These are phyloP conservation scores for Penstemon newberryi DNA, from an alignment of 257 asterid species.

Conservation along the genomic window DNA sequence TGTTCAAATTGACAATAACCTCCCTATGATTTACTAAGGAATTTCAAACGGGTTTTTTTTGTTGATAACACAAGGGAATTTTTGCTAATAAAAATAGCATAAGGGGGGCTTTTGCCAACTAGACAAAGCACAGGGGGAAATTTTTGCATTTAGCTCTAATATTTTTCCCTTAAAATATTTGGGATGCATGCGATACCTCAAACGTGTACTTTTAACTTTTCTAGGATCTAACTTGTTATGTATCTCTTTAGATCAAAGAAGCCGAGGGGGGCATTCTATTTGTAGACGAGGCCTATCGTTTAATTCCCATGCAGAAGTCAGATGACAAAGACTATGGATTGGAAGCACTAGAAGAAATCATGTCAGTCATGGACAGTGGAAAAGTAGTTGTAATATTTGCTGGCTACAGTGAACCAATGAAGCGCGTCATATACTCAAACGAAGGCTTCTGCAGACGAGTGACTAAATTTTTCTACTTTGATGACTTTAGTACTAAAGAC, in stretches of 20 bases:
- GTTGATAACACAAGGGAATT: no score
- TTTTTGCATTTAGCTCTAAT: not conserved
- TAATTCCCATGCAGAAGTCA: constrained; percentile 55
- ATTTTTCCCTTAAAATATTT: not conserved
- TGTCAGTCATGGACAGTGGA: constrained; percentile 94
- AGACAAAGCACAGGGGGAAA: no score
- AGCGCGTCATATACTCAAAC: constrained; percentile 75
- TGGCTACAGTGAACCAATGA: constrained; percentile 96
- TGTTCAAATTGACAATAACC: no score
- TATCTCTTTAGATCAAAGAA: constrained; percentile 49
- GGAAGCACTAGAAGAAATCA: constrained; percentile 70
- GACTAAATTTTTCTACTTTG: constrained; percentile 81
- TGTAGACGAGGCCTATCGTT: constrained; percentile 61
- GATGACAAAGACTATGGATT: constrained; percentile 55
- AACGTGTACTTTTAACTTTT: not conserved
- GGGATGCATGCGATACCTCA: not conserved
- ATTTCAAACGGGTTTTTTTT: no score
- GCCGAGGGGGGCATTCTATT: constrained; percentile 69
- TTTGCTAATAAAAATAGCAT: no score
- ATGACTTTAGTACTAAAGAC: constrained; percentile 67
- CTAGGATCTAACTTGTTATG: constrained; percentile 13
- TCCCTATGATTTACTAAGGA: no score
- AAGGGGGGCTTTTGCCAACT: no score
- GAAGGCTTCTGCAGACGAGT: constrained; percentile 95
- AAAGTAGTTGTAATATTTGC: constrained; percentile 89